These are phyloP conservation scores for Podospora conica DNA, from an alignment of 495 filamentous ascomycete species.

Conservation along the genomic window DNA sequence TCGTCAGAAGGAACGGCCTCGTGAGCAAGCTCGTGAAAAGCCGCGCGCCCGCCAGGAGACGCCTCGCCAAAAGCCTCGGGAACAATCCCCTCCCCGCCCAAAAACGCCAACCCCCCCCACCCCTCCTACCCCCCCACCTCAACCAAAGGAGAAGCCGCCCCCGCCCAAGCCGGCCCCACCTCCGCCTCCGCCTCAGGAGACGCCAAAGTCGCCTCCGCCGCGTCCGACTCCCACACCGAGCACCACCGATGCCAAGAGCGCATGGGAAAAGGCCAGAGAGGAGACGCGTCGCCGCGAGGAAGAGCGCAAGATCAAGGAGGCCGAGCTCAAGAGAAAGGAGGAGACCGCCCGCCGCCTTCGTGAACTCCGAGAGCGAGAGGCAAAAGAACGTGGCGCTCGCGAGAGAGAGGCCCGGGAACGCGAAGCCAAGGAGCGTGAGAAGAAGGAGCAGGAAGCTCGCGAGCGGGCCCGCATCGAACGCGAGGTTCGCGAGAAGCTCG, in stretches of 20 bases:
- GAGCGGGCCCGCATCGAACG: constrained; percentile 44
- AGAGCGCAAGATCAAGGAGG: constrained; percentile 50
- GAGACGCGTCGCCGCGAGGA: constrained; percentile 59
- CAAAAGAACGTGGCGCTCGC: constrained; percentile 45
- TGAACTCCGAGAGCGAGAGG: constrained; percentile 56
- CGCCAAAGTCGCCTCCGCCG: constrained; percentile 37
- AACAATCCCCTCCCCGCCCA: background rate
- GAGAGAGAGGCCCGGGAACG: constrained; percentile 46
- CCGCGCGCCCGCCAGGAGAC: background rate
- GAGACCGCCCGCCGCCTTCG: constrained; percentile 45
- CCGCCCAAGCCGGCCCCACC: constrained; percentile 26
- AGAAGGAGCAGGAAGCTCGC: constrained; percentile 33
- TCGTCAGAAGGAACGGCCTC: background rate
- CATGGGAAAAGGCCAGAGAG: constrained; percentile 67
- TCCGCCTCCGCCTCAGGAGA: constrained; percentile 19
- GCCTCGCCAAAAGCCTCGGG: background rate
- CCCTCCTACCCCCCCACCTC: no score
- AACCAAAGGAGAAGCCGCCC: constrained; percentile 13
- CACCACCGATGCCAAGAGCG: constrained; percentile 35
- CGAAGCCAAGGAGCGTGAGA: constrained; percentile 31
- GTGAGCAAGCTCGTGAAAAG: background rate
- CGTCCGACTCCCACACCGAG: constrained; percentile 19
- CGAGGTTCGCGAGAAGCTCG: constrained; percentile 40
- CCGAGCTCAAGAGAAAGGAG: constrained; percentile 43
- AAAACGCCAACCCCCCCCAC: constrained; percentile 1